phyloP scores from a whole-genome alignment of 2,329 filamentous ascomycete species.

The Ascochyta pisi region DNA sequence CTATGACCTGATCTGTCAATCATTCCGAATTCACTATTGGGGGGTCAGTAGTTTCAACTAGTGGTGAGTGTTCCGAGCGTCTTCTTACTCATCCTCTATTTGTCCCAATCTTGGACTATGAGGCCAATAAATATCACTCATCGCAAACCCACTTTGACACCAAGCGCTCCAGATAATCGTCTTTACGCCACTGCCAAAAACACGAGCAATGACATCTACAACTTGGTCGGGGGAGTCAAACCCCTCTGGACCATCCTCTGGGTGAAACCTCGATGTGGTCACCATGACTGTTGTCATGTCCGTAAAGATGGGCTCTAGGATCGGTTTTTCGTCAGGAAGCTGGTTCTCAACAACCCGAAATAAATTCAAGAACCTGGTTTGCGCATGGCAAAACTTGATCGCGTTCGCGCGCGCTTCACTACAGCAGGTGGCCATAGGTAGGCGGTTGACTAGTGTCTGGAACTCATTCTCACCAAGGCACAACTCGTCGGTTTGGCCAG shows the following conservation, averaged over 20 bases:
- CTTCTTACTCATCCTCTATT: slow-evolving; percentile 1
- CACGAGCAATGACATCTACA: slow-evolving; percentile 13
- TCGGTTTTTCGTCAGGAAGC: background rate
- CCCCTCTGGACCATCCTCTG: slow-evolving; percentile 3
- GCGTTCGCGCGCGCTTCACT: slow-evolving; percentile 10
- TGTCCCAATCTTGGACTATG: slow-evolving; percentile 10
- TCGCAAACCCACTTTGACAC: slow-evolving; percentile 6
- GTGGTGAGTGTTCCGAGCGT: background rate
- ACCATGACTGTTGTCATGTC: slow-evolving; percentile 14
- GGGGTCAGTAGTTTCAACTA: background rate
- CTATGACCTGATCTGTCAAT: background rate
- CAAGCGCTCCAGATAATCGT: slow-evolving; percentile 14
- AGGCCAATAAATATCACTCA: slow-evolving; percentile 12
- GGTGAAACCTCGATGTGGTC: slow-evolving; percentile 2
- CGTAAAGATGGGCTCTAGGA: slow-evolving; percentile 14
- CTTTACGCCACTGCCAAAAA: slow-evolving; percentile 18
- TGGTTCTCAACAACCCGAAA: no score
- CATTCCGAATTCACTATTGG: background rate
- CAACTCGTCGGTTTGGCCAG: slow-evolving; percentile 4
- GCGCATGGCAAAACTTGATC: background rate
- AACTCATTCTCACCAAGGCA: slow-evolving; percentile 13
- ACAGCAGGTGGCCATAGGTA: slow-evolving; percentile 12
- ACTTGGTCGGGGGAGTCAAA: slow-evolving; percentile 18
- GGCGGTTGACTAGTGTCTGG: slow-evolving; percentile 13
- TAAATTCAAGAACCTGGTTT: background rate